Evolutionary conservation across 768 basidiomycete genomes (phyloP).

Genomic region (Cyclocybe aegerita): DNA sequence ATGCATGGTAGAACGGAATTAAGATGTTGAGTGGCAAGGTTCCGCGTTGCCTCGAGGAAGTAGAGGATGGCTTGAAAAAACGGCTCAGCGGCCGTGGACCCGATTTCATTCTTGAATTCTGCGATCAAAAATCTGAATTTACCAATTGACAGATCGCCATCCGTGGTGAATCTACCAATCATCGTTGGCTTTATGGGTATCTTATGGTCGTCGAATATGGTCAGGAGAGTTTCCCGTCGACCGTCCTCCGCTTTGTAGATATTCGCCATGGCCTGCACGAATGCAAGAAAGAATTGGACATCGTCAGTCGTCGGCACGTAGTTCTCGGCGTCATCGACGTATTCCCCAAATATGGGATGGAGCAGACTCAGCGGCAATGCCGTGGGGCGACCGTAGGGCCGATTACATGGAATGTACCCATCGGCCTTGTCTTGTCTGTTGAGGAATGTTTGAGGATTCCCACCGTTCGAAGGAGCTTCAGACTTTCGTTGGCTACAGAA

Average conservation of each 20-base stretch:
- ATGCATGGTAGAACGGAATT: slow-evolving; percentile 25
- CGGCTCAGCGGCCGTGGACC: slow-evolving; percentile 18
- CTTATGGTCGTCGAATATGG: slow-evolving; percentile 8
- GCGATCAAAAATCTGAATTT: slow-evolving; percentile 15
- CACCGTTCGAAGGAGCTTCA: slow-evolving; percentile 7
- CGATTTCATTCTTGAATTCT: slow-evolving; percentile 21
- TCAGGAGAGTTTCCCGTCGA: too few relatives aligned
- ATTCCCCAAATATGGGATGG: slow-evolving; percentile 25
- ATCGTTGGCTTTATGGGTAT: slow-evolving; percentile 10
- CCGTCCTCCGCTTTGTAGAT: too few relatives aligned
- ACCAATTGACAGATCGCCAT: slow-evolving; percentile 13
- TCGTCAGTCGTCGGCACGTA: slow-evolving; percentile 20
- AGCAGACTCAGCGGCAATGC: slow-evolving; percentile 9
- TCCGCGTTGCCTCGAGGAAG: slow-evolving; percentile 19
- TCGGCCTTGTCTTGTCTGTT: too few relatives aligned
- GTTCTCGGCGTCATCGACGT: slow-evolving; percentile 23
- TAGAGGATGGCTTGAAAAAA: slow-evolving; percentile 20
- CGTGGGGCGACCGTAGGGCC: background rate
- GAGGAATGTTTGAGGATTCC: too few relatives aligned
- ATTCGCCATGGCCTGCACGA: too few relatives aligned
- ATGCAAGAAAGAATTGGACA: slow-evolving; percentile 12
- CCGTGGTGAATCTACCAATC: slow-evolving; percentile 16
- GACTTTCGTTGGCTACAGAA: slow-evolving; percentile 5
- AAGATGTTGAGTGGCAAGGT: background rate
- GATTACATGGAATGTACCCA: too few relatives aligned